These are phyloP conservation scores for Fistulifera pelliculosa DNA, from an alignment of 108 stramenopile genomes.

Conservation along the genomic window DNA sequence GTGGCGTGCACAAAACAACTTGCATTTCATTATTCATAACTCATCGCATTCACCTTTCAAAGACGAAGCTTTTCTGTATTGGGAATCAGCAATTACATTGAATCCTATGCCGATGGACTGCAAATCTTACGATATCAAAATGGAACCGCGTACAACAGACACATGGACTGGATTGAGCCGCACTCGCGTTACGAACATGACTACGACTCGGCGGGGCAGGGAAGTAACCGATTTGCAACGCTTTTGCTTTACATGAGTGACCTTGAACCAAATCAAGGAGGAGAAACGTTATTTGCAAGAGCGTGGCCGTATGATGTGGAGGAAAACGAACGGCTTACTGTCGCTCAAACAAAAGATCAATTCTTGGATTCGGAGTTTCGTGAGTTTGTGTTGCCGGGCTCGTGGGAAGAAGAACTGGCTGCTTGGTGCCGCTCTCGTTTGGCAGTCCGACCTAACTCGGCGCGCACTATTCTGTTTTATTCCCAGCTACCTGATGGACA, in stretches of 20 bases:
- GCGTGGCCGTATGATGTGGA: conserved; percentile 43
- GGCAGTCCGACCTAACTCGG: conserved; percentile 56
- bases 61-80: conserved; percentile 44
- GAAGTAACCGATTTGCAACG: conserved; percentile 91
- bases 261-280: conserved; percentile 75
- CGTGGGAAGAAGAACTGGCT: conserved; percentile 69
- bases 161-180: conserved; percentile 3
- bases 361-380: conserved; percentile 4
- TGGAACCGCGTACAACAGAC: conserved; percentile 9
- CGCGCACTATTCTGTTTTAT: conserved; percentile 83
- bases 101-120: conserved; percentile 10
- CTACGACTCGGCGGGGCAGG: conserved; percentile 60
- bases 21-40: no score
- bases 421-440: conserved; percentile 60
- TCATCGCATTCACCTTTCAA: background rate
- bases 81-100: conserved; percentile 79
- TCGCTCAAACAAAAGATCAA: background rate
- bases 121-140: conserved; percentile 76
- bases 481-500: conserved; percentile 73
- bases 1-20: no score
- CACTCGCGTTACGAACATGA: conserved; percentile 35
- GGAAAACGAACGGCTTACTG: conserved; percentile 19
- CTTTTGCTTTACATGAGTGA: conserved; percentile 93
- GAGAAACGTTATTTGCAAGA: conserved; percentile 88
- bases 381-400: conserved; percentile 39